Percentiles rank a stretch among this genome's conserved stretches.
Conservation (phyloP, 2,329 filamentous ascomycete genomes). For the Venturiaceae sp. region DNA sequence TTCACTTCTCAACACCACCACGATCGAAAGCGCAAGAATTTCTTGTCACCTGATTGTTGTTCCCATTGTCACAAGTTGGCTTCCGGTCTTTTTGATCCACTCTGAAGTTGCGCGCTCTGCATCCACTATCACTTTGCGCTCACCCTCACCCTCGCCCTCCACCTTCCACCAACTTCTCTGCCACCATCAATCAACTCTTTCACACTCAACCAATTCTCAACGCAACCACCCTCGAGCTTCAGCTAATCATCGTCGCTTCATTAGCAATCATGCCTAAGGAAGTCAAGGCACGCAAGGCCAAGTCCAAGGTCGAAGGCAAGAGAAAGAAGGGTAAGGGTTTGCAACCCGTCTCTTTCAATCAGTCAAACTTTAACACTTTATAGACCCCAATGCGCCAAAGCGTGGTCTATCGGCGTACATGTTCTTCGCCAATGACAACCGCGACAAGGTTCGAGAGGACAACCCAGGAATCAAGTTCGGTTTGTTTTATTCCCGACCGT, state of each 20-base stretch:
- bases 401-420: constrained; percentile 99
- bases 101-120: neutral
- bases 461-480: constrained; percentile 97
- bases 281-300: constrained; percentile 48
- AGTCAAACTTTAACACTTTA: constrained; percentile 10
- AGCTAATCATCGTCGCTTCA: neutral
- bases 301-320: constrained; percentile 48
- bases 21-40: neutral
- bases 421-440: constrained; percentile 99
- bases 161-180: no score
- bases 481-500: constrained; percentile 34
- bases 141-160: neutral
- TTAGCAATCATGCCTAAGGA: constrained; percentile 53
- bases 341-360: constrained; percentile 4
- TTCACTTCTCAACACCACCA: neutral
- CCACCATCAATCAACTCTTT: neutral
- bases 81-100: neutral
- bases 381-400: constrained; percentile 97
- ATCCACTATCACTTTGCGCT: neutral
- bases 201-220: neutral
- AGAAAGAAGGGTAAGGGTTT: constrained; percentile 59
- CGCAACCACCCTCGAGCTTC: neutral
- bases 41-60: neutral
- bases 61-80: neutral
- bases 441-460: constrained; percentile 95